Evolutionary conservation across 169 alveolate species (phyloP).

Genomic region (Plasmodium adleri): DNA sequence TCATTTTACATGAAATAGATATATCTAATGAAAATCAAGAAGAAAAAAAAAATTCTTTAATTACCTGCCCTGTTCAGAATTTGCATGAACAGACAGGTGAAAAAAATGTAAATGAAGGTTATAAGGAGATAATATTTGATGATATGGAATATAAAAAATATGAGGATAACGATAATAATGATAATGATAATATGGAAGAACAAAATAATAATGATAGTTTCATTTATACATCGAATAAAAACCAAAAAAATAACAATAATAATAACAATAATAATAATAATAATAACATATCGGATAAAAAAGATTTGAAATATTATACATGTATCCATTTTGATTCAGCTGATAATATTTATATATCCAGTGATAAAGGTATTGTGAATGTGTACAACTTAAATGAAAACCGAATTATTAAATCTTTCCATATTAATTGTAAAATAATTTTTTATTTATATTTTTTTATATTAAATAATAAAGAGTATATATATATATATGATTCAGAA

Average conservation of each 20-base stretch:
- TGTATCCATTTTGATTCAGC: slow-evolving; percentile 31
- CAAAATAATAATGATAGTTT: not conserved
- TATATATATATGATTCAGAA: slow-evolving; percentile 62
- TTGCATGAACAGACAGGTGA: not conserved
- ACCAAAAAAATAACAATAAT: not conserved
- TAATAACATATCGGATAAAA: not conserved
- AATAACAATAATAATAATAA: not conserved
- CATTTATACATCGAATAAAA: not conserved
- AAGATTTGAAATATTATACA: slow-evolving; percentile 18
- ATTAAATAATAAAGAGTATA: slow-evolving; percentile 25
- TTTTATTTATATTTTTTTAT: slow-evolving; percentile 30
- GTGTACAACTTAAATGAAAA: slow-evolving; percentile 35
- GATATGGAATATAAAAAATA: too few relatives aligned
- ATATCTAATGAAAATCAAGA: not conserved
- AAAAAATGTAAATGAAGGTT: not conserved
- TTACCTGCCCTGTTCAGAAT: not conserved
- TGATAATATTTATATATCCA: slow-evolving; percentile 35
- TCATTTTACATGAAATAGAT: not conserved
- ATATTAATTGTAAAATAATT: slow-evolving; percentile 39
- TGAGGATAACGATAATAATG: not conserved
- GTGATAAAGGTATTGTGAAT: slow-evolving; percentile 26
- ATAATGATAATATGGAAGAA: not conserved
- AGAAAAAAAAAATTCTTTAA: not conserved
- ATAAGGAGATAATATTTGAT: not conserved
- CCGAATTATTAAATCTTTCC: slow-evolving; percentile 1